Conservation (phyloP, 257 asterid species). For the Gentiana macrophylla region DNA sequence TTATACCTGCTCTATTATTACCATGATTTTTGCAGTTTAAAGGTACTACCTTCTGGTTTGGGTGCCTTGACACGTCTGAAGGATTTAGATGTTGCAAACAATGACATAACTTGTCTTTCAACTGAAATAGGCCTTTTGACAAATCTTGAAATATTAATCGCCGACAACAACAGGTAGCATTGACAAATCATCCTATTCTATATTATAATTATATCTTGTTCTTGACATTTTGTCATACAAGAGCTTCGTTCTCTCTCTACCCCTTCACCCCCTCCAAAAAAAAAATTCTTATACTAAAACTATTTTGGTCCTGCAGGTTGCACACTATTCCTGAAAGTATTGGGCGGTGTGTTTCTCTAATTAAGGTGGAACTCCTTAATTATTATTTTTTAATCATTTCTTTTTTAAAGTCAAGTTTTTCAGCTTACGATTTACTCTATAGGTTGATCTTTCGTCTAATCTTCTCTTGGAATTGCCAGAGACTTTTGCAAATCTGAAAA, state of each 20-base stretch:
- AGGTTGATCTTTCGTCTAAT: slow-evolving; percentile 84
- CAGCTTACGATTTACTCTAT: slow-evolving; percentile 22
- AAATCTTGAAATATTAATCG: slow-evolving; percentile 61
- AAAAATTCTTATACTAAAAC: slow-evolving; percentile 1
- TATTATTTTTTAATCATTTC: background rate
- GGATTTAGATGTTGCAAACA: slow-evolving; percentile 55
- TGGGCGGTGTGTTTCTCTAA: slow-evolving; percentile 61
- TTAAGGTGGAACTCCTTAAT: slow-evolving; percentile 48
- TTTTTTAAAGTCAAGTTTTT: background rate
- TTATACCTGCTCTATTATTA: background rate
- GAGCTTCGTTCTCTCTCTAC: too few relatives aligned
- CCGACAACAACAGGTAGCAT: slow-evolving; percentile 69
- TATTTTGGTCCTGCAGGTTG: slow-evolving; percentile 47
- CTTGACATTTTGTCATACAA: too few relatives aligned
- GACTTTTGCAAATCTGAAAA: slow-evolving; percentile 37
- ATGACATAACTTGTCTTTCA: slow-evolving; percentile 56
- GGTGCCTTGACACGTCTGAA: slow-evolving; percentile 62
- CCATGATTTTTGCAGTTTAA: slow-evolving; percentile 37
- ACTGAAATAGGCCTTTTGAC: slow-evolving; percentile 59
- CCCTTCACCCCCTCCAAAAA: too few relatives aligned
- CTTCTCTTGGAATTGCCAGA: slow-evolving; percentile 72
- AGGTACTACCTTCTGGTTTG: slow-evolving; percentile 47
- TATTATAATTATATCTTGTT: too few relatives aligned
- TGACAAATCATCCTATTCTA: background rate
- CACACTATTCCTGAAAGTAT: slow-evolving; percentile 48